phyloP scores from a whole-genome alignment of 2,329 filamentous ascomycete species.

The Ophiostoma triangulosporum region DNA sequence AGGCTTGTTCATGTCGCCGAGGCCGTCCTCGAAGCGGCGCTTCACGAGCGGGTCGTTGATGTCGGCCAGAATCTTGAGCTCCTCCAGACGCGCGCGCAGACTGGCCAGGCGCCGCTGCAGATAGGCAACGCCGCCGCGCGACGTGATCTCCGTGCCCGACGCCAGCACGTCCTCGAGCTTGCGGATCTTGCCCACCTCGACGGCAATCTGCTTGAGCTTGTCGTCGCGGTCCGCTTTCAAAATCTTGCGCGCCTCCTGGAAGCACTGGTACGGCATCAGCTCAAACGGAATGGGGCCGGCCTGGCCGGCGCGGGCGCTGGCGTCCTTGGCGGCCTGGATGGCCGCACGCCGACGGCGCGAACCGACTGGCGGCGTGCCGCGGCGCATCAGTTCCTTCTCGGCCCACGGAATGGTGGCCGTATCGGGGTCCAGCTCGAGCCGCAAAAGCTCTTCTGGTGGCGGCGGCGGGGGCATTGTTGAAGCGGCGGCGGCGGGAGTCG shows the following conservation, averaged over 20 bases:
- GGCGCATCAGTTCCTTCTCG: conserved; percentile 54
- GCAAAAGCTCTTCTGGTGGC: conserved; percentile 11
- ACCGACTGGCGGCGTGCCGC: conserved; percentile 60
- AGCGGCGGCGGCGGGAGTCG: not conserved
- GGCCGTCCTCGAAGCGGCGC: conserved; percentile 82
- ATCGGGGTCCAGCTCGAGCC: conserved; percentile 47
- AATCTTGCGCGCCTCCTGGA: conserved; percentile 85
- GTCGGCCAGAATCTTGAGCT: conserved; percentile 78
- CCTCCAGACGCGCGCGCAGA: conserved; percentile 59
- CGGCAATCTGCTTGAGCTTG: conserved; percentile 62
- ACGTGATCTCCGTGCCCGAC: conserved; percentile 21
- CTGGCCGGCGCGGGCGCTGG: conserved; percentile 12
- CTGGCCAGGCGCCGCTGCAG: conserved; percentile 56
- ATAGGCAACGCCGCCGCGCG: conserved; percentile 47
- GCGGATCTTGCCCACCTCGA: conserved; percentile 54
- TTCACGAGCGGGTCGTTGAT: conserved; percentile 93
- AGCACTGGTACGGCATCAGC: conserved; percentile 91
- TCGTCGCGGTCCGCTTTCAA: conserved; percentile 66
- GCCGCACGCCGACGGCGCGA: conserved; percentile 73
- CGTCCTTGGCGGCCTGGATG: conserved; percentile 28
- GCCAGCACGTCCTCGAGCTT: conserved; percentile 40
- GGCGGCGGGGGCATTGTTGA: conserved; percentile 15
- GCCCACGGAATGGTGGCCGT: conserved; percentile 50
- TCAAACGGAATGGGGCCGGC: conserved; percentile 68
- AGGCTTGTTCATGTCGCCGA: conserved; percentile 87